Percentiles rank a stretch among this genome's conserved stretches.
Conservation (phyloP, 768 basidiomycete species). For the Suillus sp. region DNA sequence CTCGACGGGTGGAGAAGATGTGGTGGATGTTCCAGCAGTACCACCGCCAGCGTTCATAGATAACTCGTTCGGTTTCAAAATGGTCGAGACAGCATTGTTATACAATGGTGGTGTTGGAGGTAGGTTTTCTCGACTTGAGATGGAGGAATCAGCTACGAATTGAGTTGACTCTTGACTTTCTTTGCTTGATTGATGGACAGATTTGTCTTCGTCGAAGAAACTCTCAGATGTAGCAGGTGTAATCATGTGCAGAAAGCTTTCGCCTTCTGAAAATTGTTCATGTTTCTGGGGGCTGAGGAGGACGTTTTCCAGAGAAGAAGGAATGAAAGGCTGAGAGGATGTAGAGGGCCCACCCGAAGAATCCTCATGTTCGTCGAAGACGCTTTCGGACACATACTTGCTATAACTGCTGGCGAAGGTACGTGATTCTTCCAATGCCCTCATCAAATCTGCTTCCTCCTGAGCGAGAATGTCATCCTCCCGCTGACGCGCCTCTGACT, state of each 20-base stretch:
- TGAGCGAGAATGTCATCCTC: slow-evolving; percentile 29
- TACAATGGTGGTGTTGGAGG: slow-evolving; percentile 28
- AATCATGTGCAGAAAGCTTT: slow-evolving; percentile 35
- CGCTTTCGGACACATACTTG: not conserved
- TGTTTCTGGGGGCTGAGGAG: slow-evolving; percentile 16
- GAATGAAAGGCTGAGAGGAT: slow-evolving; percentile 12
- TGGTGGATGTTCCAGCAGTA: slow-evolving; percentile 13
- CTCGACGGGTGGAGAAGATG: slow-evolving; percentile 19
- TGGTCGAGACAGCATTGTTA: slow-evolving; percentile 27
- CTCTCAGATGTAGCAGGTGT: slow-evolving; percentile 28
- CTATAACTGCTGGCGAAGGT: slow-evolving; percentile 20
- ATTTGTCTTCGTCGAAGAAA: slow-evolving; percentile 26
- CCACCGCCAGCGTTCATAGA: not conserved
- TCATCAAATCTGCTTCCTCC: slow-evolving; percentile 69
- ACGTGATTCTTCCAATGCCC: slow-evolving; percentile 61
- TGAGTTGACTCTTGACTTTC: slow-evolving; percentile 20
- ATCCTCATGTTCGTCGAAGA: not conserved
- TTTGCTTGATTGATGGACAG: slow-evolving; percentile 26
- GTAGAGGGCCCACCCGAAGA: slow-evolving; percentile 15
- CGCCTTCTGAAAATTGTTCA: slow-evolving; percentile 20
- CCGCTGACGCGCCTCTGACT: slow-evolving; percentile 38
- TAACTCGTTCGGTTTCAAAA: slow-evolving; percentile 17
- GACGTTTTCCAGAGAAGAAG: slow-evolving; percentile 22
- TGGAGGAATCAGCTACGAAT: slow-evolving; percentile 11
- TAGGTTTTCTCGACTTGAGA: slow-evolving; percentile 9